Base-by-base conservation (phyloP, 345 rosid species). In the Gossypium arboreum region DNA sequence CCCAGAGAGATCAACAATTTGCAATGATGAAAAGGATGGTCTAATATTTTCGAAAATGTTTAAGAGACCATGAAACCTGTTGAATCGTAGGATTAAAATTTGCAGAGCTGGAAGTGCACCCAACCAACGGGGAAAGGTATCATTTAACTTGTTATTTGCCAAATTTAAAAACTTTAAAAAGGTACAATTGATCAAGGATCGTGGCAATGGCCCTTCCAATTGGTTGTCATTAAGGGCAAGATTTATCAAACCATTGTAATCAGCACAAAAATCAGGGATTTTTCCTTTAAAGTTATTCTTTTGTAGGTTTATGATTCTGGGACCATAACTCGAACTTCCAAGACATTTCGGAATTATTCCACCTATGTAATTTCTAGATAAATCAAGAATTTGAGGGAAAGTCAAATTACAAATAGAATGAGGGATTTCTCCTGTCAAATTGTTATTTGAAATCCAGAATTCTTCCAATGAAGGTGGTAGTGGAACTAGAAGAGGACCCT, bases 341-440 rank as follows among this genome's bases (percentile, higher is more conserved):
- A 24, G 15, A 58, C 62, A 22, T 2, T 24, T 5, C 11, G 16
- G 62, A 13, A 60, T 60, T 1, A 5, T 74, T 2, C 84, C 82
- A 4, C 7, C 48, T 43, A 84, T 79, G 44, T 72, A 75, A 48
- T 81, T 85, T 20, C 65, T 9, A 7, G 68, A 73, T 10, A 77
- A 56, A 1, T 11, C 2, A 17, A 67, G 51, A 15, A 1, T 0
- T 1, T 7, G 0, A 17, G 73, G 65, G 2, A 52, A 55, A 16
- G 62, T 73, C 25, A 22, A 12, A 56, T 79, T 45, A 60, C 80
- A 79, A 15, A 76, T 39, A 6, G 56, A 16, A 63, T 10, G 65
- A 39, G 80, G 75, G 11, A 83, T 57, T 20, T 70, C 63, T n/a
- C 82, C 80, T 0, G 41, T 34, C 7, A 81, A 41, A 0, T 15